Percentiles rank a stretch among this genome's conserved stretches.
phyloP scores from a whole-genome alignment of 2,329 filamentous ascomycete genomes.

The Arthrinium phaeospermum region DNA sequence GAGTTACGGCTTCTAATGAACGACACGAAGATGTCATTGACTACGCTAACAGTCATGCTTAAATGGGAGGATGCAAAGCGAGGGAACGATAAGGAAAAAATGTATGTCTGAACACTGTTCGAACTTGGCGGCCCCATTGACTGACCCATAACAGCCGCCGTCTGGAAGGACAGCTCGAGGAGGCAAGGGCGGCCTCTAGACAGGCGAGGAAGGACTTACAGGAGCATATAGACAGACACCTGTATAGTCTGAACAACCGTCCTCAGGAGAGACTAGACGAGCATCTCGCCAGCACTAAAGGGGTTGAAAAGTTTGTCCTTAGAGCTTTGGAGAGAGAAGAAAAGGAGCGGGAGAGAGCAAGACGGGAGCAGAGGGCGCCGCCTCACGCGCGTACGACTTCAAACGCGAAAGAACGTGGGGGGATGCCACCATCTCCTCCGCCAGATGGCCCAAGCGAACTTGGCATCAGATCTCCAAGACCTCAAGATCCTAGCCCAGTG shows the following conservation, averaged over 20 bases:
- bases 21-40: neutral
- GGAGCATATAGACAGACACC: neutral
- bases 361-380: too few relatives aligned
- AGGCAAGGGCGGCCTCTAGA: neutral
- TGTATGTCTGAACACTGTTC: neutral
- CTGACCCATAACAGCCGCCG: neutral
- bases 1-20: neutral
- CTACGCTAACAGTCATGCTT: neutral
- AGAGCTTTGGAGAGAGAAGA: constrained; percentile 22
- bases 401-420: too few relatives aligned
- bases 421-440: neutral
- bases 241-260: neutral
- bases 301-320: constrained; percentile 27
- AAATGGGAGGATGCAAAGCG: neutral
- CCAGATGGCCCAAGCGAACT: neutral
- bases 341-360: too few relatives aligned
- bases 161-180: neutral
- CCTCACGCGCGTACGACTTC: too few relatives aligned
- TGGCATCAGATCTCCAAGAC: neutral
- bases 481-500: neutral
- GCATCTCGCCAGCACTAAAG: constrained; percentile 23
- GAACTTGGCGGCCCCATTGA: neutral
- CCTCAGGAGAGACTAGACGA: neutral
- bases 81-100: neutral
- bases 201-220: neutral